These are phyloP conservation scores for Cutaneotrichosporon sp. DNA, from an alignment of 1,284 basidiomycete genomes.

Conservation along the genomic window DNA sequence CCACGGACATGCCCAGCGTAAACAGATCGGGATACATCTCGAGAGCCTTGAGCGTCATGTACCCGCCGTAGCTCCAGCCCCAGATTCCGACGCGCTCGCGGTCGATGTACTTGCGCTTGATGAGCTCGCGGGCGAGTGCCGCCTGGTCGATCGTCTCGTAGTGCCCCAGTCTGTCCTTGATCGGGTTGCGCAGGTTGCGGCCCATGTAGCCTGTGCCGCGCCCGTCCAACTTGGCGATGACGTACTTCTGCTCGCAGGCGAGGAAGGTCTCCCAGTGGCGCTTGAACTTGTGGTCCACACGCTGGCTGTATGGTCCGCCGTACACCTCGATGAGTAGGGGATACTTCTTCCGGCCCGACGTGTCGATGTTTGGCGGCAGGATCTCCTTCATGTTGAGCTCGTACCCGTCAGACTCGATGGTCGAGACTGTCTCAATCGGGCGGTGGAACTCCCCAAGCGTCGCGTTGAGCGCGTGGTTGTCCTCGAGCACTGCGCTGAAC, in stretches of 20 bases:
- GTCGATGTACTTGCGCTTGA: conserved; percentile 49
- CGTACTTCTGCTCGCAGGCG: conserved; percentile 72
- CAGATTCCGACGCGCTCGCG: conserved; percentile 79
- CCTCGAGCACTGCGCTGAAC: conserved; percentile 55
- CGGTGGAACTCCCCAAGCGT: conserved; percentile 67
- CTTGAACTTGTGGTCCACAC: conserved; percentile 61
- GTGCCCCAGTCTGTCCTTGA: conserved; percentile 77
- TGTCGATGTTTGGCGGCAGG: conserved; percentile 84
- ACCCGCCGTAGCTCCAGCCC: conserved; percentile 95
- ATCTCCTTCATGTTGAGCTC: conserved; percentile 85
- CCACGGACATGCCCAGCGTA: conserved; percentile 60
- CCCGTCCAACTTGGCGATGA: conserved; percentile 83
- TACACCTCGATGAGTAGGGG: conserved; percentile 89
- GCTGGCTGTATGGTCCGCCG: conserved; percentile 82
- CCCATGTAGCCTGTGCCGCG: conserved; percentile 93
- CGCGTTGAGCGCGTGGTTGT: conserved; percentile 66
- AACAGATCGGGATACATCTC: conserved; percentile 81
- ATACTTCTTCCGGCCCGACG: conserved; percentile 85
- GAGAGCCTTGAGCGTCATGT: conserved; percentile 84
- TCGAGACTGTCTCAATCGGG: conserved; percentile 64
- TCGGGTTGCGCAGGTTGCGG: conserved; percentile 69
- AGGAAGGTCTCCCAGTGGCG: conserved; percentile 85
- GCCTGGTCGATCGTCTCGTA: conserved; percentile 85
- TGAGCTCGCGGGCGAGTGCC: conserved; percentile 60
- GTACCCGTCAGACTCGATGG: conserved; percentile 71